Evolutionary conservation across 1,284 basidiomycete genomes (phyloP).

Genomic region (Moesziomyces sp.): DNA sequence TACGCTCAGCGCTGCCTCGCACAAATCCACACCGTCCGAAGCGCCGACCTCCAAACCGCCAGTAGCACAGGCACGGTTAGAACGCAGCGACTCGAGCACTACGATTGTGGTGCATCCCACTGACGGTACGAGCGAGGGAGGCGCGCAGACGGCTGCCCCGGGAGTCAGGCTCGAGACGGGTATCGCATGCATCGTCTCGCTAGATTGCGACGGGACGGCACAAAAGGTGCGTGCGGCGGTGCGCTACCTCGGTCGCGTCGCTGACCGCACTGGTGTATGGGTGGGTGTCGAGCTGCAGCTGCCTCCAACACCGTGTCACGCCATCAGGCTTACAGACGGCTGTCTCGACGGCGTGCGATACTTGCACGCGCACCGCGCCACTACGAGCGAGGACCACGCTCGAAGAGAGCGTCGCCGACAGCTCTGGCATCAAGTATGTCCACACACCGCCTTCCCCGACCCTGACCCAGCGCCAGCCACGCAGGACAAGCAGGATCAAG

Average conservation of each 20-base stretch:
- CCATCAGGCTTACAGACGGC: constrained; percentile 72
- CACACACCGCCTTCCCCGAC: too few relatives aligned
- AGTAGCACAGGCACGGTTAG: background rate
- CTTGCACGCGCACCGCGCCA: constrained; percentile 71
- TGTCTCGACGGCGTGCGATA: constrained; percentile 81
- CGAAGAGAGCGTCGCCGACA: constrained; percentile 65
- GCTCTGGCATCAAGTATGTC: background rate
- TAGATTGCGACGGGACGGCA: background rate
- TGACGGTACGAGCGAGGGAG: too few relatives aligned
- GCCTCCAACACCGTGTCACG: constrained; percentile 6
- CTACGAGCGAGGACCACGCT: constrained; percentile 63
- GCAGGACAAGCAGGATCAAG: background rate
- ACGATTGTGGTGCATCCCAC: background rate
- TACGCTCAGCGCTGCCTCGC: constrained; percentile 12
- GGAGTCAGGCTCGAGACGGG: too few relatives aligned
- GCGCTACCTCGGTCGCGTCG: constrained; percentile 54
- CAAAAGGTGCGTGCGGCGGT: constrained; percentile 42
- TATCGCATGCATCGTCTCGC: background rate
- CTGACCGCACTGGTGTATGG: constrained; percentile 33
- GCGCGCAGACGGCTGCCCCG: too few relatives aligned
- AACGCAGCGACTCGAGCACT: background rate
- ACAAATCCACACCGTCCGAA: background rate
- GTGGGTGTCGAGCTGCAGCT: constrained; percentile 49
- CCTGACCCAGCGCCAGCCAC: background rate
- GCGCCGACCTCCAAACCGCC: too few relatives aligned